Evolutionary conservation across 2,329 filamentous ascomycete genomes (phyloP), one percentile per base, ranked within the genome.

Genomic region (Sordariomycetes sp.): DNA sequence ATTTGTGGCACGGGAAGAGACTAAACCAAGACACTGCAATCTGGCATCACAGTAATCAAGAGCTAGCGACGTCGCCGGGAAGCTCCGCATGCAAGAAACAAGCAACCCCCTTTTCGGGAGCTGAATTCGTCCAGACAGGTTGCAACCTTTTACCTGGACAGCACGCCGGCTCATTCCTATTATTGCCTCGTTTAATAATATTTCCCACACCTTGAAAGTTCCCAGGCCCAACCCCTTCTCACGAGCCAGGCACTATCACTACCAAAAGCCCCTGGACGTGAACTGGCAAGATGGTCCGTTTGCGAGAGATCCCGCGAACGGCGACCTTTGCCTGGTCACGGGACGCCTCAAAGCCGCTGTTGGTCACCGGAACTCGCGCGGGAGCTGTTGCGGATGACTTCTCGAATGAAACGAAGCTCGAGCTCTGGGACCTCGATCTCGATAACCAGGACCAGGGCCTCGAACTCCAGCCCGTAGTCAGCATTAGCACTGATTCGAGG

Each of bases 291-390:
- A 99, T 99, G 94, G 93, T 97, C 75, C 89, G 91, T 77, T 81
- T 97, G 74, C 86, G 93, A 80, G 92, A 97, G 79, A 95, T 99
- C 70, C 89, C 91, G 72, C 86, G 94, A 75, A 99, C 94, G 68
- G 94, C 93, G 73, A 89, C 93, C 68, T 99, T 99, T 73, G 90
- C 94, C 69, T 99, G 94, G 93, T 96, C 90, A 65, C 88, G 92
- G 28, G 89, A 86, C 65, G 76, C 89, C 55, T 81, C 83, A 46
- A 84, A 86, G 65, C 91, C 93, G 66, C 79, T 96, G 65, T 79
- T 99, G 63, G 93, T 90, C 61, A 99, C 94, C 32, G 94, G 94
- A 66, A 99, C 94, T 53, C 87, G 92, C 65, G 92, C 94, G 61
- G 94, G 94, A 62, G 94, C 94, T 66, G 91, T 99, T 50, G 91